phyloP scores from a whole-genome alignment of 2,329 filamentous ascomycete species.

The Beauveria australis region DNA sequence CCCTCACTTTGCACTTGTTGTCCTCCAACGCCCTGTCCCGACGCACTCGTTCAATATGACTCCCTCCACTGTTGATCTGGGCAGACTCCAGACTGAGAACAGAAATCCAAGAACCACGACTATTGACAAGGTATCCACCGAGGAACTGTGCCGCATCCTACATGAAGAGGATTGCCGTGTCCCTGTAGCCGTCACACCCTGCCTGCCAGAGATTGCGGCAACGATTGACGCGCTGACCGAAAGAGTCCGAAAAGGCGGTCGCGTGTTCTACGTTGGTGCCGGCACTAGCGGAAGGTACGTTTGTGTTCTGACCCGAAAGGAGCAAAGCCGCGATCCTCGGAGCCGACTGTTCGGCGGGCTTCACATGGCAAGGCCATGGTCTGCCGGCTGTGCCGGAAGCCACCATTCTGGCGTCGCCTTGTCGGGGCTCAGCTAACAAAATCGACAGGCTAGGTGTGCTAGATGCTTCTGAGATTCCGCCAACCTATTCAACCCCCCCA shows the following conservation, averaged over 20 bases:
- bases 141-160: slow-evolving; percentile 16
- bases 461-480: slow-evolving; percentile 34
- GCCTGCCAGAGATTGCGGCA: slow-evolving; percentile 13
- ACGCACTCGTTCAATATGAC: neutral
- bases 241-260: slow-evolving; percentile 13
- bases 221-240: slow-evolving; percentile 14
- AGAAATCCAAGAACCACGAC: slow-evolving; percentile 13
- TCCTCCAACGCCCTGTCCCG: neutral
- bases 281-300: slow-evolving; percentile 34
- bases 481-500: slow-evolving; percentile 30
- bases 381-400: neutral
- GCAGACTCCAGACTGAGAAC: slow-evolving; percentile 14
- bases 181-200: slow-evolving; percentile 14
- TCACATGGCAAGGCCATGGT: no score
- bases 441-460: slow-evolving; percentile 29
- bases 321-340: no score
- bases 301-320: no score
- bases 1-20: neutral
- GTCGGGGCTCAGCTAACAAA: neutral
- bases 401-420: no score
- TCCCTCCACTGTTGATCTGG: slow-evolving; percentile 9
- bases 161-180: slow-evolving; percentile 14
- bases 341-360: no score
- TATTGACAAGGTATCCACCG: slow-evolving; percentile 14
- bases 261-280: slow-evolving; percentile 25